These are phyloP conservation scores for Chaetomium cochliodes DNA, from an alignment of 495 filamentous ascomycete genomes.

Conservation along the genomic window DNA sequence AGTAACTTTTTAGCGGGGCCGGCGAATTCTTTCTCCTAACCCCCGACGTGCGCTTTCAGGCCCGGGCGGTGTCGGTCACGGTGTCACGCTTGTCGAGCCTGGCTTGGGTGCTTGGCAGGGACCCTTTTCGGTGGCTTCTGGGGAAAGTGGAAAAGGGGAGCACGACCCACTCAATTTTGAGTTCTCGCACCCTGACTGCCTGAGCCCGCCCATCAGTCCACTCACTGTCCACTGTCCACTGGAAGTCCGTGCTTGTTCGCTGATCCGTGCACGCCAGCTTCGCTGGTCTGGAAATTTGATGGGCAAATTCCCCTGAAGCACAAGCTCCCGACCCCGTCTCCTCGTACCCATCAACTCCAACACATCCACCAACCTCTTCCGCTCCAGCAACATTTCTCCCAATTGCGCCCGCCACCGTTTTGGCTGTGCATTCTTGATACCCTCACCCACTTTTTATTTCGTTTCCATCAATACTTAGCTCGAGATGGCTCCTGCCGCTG, in stretches of 20 bases:
- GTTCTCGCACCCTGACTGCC: neutral
- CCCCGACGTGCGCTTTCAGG: conserved; percentile 16
- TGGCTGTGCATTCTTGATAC: conserved; percentile 23
- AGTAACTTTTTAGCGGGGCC: conserved; percentile 36
- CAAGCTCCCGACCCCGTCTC: conserved; percentile 30
- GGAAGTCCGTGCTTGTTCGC: conserved; percentile 17
- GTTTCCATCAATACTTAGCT: conserved; percentile 21
- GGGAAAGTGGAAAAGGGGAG: conserved; percentile 34
- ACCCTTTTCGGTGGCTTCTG: conserved; percentile 24
- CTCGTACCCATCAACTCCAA: conserved; percentile 29
- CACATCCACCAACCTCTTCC: conserved; percentile 25
- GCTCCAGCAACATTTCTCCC: conserved; percentile 20
- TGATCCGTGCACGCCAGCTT: conserved; percentile 28
- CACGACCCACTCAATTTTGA: conserved; percentile 26
- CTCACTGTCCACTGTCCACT: too few species aligned
- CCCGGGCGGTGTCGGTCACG: too few species aligned
- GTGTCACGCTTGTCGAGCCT: neutral
- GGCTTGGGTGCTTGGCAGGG: conserved; percentile 19
- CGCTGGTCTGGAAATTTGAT: conserved; percentile 43
- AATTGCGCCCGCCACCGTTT: conserved; percentile 26
- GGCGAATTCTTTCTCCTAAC: conserved; percentile 35
- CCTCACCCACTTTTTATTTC: conserved; percentile 15
- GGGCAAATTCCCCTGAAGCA: conserved; percentile 42
- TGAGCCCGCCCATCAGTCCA: too few species aligned
- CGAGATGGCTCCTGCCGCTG: conserved; percentile 72